Conservation (phyloP, 495 filamentous ascomycete species). For the Barbatosphaeria neglecta region DNA sequence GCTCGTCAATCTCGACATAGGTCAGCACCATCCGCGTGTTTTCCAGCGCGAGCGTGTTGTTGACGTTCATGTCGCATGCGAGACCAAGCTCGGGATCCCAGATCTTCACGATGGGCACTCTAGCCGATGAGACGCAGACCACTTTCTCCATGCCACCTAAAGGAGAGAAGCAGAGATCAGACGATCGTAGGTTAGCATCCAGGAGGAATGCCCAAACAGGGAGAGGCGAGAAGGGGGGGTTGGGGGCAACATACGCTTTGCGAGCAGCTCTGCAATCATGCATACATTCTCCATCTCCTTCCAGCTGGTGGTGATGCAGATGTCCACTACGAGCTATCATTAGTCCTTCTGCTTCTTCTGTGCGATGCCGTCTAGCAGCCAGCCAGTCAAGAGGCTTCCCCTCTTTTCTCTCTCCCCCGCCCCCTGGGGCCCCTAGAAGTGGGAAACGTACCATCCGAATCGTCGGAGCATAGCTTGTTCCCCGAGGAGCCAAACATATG, state of each 20-base stretch:
- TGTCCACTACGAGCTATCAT: conserved; percentile 55
- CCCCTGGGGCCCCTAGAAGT: too few species aligned
- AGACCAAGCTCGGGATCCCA: conserved; percentile 90
- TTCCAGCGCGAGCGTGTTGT: conserved; percentile 86
- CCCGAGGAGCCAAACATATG: conserved; percentile 95
- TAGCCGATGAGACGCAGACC: conserved; percentile 83
- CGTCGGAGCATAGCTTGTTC: conserved; percentile 87
- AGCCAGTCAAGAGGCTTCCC: too few species aligned
- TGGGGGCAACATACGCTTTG: conserved; percentile 75
- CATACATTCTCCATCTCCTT: conserved; percentile 77
- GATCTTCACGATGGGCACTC: conserved; percentile 97
- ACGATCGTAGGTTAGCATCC: conserved; percentile 15
- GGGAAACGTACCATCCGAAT: conserved; percentile 91
- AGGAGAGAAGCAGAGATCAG: too few species aligned
- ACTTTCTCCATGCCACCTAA: conserved; percentile 95
- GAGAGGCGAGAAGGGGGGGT: neutral
- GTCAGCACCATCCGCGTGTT: conserved; percentile 98
- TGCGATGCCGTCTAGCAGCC: neutral
- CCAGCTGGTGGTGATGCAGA: conserved; percentile 87
- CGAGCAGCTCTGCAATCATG: conserved; percentile 71
- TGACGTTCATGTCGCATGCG: conserved; percentile 98
- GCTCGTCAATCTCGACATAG: conserved; percentile 85
- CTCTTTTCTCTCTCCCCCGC: too few species aligned
- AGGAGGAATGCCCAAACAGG: conserved; percentile 1
- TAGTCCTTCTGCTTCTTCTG: neutral